phyloP scores from a whole-genome alignment of 2,329 filamentous ascomycete genomes.

The Stagonosporopsis rhizophila region DNA sequence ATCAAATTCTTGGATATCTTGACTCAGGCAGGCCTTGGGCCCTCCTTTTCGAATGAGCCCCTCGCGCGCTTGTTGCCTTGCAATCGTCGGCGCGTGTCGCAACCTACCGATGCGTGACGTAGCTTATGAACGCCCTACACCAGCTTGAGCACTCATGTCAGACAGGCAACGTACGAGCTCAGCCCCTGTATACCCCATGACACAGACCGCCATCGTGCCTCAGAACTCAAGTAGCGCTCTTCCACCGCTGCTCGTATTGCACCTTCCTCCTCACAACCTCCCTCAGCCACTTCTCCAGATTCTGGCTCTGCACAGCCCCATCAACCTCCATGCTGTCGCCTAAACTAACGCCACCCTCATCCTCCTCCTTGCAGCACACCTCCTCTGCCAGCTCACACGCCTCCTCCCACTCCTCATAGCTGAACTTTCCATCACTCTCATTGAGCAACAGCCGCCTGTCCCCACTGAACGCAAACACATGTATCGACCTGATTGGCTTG shows the following conservation, averaged over 20 bases:
- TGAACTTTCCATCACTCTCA: slow-evolving; percentile 83
- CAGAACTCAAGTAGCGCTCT: slow-evolving; percentile 41
- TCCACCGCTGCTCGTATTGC: slow-evolving; percentile 51
- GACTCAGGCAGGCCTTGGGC: not conserved
- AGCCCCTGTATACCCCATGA: not conserved
- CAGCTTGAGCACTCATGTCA: not conserved
- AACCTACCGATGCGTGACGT: not conserved
- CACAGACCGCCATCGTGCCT: not conserved
- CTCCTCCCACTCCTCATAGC: slow-evolving; percentile 75
- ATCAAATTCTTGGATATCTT: not conserved
- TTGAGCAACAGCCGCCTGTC: slow-evolving; percentile 74
- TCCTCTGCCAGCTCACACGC: slow-evolving; percentile 69
- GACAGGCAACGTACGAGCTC: not conserved
- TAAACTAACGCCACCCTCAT: slow-evolving; percentile 42
- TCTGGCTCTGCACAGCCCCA: slow-evolving; percentile 37
- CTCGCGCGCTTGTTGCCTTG: not conserved
- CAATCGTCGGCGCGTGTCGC: not conserved
- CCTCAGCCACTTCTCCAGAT: slow-evolving; percentile 50
- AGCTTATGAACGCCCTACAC: not conserved
- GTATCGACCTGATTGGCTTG: slow-evolving; percentile 78
- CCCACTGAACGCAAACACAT: slow-evolving; percentile 79
- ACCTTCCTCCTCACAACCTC: slow-evolving; percentile 51
- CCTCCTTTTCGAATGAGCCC: not conserved
- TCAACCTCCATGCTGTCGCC: slow-evolving; percentile 50
- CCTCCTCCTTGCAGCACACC: slow-evolving; percentile 66